These are phyloP conservation scores for Acer yangbiense DNA, from an alignment of 345 rosid genomes.

Conservation along the genomic window DNA sequence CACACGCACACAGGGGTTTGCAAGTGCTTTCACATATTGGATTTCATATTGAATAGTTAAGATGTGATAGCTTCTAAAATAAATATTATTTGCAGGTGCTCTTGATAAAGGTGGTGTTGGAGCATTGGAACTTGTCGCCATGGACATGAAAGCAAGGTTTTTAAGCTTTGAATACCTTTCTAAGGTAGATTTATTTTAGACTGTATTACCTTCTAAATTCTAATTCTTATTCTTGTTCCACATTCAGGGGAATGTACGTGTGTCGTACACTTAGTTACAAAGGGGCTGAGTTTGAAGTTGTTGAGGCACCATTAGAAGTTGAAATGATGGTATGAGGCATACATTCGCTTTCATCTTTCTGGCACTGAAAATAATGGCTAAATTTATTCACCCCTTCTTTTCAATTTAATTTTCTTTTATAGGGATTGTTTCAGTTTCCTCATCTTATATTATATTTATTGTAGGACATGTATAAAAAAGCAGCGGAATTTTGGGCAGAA, in stretches of 20 bases:
- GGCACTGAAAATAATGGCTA: constrained; percentile 7
- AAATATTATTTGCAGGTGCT: constrained; percentile 56
- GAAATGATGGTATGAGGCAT: constrained; percentile 73
- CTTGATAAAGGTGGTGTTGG: constrained; percentile 99
- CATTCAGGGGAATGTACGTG: constrained; percentile 93
- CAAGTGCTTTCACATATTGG: neutral
- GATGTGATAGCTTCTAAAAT: constrained; percentile 1
- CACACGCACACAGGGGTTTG: neutral
- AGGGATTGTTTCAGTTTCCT: constrained; percentile 8
- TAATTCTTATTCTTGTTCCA: constrained; percentile 25
- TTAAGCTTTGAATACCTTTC: constrained; percentile 23
- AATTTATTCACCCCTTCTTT: neutral
- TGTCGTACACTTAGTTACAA: constrained; percentile 99
- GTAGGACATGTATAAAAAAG: constrained; percentile 88
- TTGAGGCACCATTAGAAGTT: constrained; percentile 90
- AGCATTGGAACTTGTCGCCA: constrained; percentile 97
- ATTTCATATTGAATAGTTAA: constrained; percentile 7
- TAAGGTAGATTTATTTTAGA: constrained; percentile 6
- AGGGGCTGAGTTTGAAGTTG: constrained; percentile 89
- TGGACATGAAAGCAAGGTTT: constrained; percentile 99
- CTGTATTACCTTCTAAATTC: constrained; percentile 22
- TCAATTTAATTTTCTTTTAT: neutral
- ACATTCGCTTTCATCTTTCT: constrained; percentile 7
- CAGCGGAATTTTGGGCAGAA: constrained; percentile 99
- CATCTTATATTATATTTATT: constrained; percentile 16